Percentiles rank a stretch among this genome's conserved stretches.
Conservation (phyloP, 257 asterid species). For the Vinca minor region DNA sequence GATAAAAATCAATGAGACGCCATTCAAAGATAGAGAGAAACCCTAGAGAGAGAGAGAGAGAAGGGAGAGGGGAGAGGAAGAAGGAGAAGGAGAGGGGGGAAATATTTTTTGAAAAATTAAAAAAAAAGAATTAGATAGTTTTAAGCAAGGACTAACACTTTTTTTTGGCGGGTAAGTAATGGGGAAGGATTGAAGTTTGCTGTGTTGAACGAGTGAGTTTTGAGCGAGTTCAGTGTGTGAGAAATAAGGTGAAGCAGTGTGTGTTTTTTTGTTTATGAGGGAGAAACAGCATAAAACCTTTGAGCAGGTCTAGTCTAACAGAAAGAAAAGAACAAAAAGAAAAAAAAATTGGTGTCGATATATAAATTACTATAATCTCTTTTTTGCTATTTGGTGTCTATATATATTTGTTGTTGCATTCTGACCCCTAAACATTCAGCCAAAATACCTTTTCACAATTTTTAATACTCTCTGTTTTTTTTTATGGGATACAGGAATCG, state of each 20-base stretch:
- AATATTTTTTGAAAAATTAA: not conserved
- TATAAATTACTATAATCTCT: not conserved
- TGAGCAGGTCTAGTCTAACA: conserved; percentile 38
- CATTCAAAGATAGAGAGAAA: conserved; percentile 41
- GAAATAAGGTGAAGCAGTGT: not conserved
- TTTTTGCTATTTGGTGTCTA: no score
- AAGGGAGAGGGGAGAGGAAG: not conserved
- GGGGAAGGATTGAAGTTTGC: conserved; percentile 21
- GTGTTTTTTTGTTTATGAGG: conserved; percentile 10
- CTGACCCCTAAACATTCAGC: no score
- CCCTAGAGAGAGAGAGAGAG: conserved; percentile 31
- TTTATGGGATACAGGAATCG: no score
- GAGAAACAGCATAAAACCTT: conserved; percentile 23
- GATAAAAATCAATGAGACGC: conserved; percentile 31
- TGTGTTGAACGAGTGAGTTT: conserved; percentile 16
- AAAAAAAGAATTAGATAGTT: conserved; percentile 30
- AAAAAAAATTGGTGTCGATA: conserved; percentile 26
- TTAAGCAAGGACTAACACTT: conserved; percentile 35
- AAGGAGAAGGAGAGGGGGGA: not conserved
- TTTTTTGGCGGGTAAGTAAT: conserved; percentile 73
- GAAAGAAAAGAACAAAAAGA: conserved; percentile 17
- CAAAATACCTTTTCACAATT: no score
- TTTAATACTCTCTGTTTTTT: no score
- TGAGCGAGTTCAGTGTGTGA: no score
- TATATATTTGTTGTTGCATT: no score